phyloP scores from a whole-genome alignment of 176 grass and related monocot genomes.

The Bromus sterilis region DNA sequence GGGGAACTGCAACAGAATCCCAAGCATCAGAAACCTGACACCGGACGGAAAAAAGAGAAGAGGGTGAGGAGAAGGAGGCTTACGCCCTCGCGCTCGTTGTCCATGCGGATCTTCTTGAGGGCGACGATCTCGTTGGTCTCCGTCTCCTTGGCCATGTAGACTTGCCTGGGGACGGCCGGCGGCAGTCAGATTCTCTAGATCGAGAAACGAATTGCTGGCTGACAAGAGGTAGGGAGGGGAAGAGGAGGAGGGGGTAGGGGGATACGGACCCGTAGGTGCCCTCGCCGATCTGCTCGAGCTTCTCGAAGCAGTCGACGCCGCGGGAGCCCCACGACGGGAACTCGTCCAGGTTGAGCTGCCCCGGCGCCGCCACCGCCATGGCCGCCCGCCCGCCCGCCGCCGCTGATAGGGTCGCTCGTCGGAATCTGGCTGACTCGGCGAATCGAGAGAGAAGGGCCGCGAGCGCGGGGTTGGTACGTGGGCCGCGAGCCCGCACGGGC shows the following conservation, averaged over 20 bases:
- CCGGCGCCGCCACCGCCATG: slow-evolving; percentile 58
- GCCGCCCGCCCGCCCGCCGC: neutral
- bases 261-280: slow-evolving; percentile 58
- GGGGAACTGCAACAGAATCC: slow-evolving; percentile 49
- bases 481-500: too few species aligned
- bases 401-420: neutral
- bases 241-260: neutral
- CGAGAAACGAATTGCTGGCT: neutral
- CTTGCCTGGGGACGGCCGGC: slow-evolving; percentile 37
- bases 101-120: slow-evolving; percentile 93
- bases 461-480: neutral
- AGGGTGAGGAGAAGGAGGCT: neutral
- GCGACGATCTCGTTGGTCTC: slow-evolving; percentile 80
- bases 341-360: slow-evolving; percentile 65
- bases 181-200: neutral
- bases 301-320: slow-evolving; percentile 70
- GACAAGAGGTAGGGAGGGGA: neutral
- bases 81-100: slow-evolving; percentile 86
- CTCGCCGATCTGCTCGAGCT: slow-evolving; percentile 75
- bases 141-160: slow-evolving; percentile 87
- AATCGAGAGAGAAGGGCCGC: too few species aligned
- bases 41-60: neutral
- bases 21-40: neutral
- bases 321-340: slow-evolving; percentile 63
- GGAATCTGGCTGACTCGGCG: neutral